Conservation (phyloP, 1,284 basidiomycete species). For the Puccinia novopanici region DNA sequence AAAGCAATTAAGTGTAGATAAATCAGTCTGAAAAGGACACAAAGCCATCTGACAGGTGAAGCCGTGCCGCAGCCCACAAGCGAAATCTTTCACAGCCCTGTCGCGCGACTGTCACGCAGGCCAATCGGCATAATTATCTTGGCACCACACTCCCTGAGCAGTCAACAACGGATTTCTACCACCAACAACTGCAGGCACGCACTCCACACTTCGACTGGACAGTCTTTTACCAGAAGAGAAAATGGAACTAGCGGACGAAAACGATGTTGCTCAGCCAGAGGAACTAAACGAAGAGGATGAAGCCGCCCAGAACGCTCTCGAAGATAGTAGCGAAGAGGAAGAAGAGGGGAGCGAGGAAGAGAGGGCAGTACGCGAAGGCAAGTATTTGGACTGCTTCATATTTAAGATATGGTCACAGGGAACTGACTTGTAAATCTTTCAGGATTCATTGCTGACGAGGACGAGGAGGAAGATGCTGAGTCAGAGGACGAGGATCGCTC, state of each 20-base stretch:
- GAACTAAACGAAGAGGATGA: conserved; percentile 38
- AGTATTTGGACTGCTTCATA: background rate
- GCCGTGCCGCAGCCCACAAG: too few species aligned
- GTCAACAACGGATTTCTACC: background rate
- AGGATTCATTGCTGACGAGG: conserved; percentile 51
- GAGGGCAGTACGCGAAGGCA: conserved; percentile 49
- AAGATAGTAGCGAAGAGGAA: conserved; percentile 51
- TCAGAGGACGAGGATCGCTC: conserved; percentile 31
- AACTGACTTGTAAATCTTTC: background rate
- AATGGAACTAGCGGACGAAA: background rate
- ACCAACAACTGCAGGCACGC: background rate
- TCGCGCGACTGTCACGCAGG: background rate
- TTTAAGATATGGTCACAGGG: background rate
- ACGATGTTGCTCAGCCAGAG: background rate
- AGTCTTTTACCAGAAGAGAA: background rate
- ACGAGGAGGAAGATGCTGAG: conserved; percentile 49
- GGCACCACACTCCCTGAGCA: background rate
- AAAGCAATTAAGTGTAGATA: too few species aligned
- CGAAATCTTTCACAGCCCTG: conserved; percentile 10
- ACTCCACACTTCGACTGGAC: background rate
- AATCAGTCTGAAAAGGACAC: too few species aligned
- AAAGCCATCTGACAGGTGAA: too few species aligned
- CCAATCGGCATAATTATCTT: background rate
- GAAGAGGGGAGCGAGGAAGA: conserved; percentile 51
- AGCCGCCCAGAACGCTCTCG: conserved; percentile 22